These are phyloP conservation scores for Talaromyces atroroseus DNA, from an alignment of 2,329 filamentous ascomycete genomes.

Conservation along the genomic window DNA sequence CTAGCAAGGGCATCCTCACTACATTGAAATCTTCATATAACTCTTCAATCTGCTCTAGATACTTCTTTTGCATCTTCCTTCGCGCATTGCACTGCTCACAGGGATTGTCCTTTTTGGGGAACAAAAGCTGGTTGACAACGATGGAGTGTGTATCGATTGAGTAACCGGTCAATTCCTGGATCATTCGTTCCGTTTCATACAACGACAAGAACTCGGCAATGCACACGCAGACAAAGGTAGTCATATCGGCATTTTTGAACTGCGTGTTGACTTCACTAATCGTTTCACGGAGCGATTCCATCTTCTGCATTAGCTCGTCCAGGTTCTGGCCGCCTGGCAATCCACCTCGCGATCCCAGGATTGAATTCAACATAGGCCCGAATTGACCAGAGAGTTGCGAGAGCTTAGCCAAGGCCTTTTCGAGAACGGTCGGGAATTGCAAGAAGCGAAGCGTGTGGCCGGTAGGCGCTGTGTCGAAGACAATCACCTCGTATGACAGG, in stretches of 20 bases:
- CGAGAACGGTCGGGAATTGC: slow-evolving; percentile 94
- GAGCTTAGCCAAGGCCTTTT: slow-evolving; percentile 96
- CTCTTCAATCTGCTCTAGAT: slow-evolving; percentile 96
- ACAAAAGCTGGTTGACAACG: slow-evolving; percentile 95
- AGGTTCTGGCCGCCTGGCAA: slow-evolving; percentile 91
- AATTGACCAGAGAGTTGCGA: slow-evolving; percentile 92
- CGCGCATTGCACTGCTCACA: slow-evolving; percentile 95
- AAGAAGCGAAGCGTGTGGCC: slow-evolving; percentile 98
- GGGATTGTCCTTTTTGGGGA: slow-evolving; percentile 74
- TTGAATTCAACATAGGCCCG: slow-evolving; percentile 88
- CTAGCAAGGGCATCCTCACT: slow-evolving; percentile 92
- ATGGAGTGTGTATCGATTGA: slow-evolving; percentile 95
- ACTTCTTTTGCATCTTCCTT: slow-evolving; percentile 98
- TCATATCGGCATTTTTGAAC: slow-evolving; percentile 94
- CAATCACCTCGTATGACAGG: slow-evolving; percentile 96
- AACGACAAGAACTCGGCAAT: slow-evolving; percentile 95
- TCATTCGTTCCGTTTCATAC: slow-evolving; percentile 99
- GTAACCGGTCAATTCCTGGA: slow-evolving; percentile 91
- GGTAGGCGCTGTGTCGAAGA: slow-evolving; percentile 97
- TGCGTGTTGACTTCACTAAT: slow-evolving; percentile 95
- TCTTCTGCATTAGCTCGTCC: slow-evolving; percentile 86
- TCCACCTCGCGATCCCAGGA: slow-evolving; percentile 71
- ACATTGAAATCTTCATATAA: slow-evolving; percentile 99
- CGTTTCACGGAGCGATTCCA: slow-evolving; percentile 86
- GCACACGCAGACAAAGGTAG: slow-evolving; percentile 96